These are phyloP conservation scores for Tephrocybe sp. DNA, from an alignment of 768 basidiomycete genomes.

Conservation along the genomic window DNA sequence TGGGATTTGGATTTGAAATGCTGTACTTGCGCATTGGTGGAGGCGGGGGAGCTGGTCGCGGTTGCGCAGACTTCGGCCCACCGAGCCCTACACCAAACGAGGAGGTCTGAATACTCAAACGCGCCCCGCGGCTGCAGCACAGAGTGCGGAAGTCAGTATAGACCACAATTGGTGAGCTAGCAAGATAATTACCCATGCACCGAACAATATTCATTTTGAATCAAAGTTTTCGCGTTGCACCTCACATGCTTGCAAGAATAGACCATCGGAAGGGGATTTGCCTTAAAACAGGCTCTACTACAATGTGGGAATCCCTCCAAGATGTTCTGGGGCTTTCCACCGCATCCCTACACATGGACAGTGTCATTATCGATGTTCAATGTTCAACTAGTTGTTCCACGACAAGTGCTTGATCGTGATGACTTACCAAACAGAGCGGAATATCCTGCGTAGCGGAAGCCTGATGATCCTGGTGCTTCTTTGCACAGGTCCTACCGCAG, in stretches of 20 bases:
- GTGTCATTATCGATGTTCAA: not conserved
- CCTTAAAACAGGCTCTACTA: conserved; percentile 13
- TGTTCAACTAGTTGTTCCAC: too few relatives aligned
- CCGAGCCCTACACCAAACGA: not conserved
- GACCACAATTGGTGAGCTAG: not conserved
- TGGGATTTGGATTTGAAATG: conserved; percentile 7
- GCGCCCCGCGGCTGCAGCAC: not conserved
- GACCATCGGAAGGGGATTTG: conserved; percentile 1
- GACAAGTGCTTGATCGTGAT: too few relatives aligned
- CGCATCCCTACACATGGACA: conserved; percentile 14
- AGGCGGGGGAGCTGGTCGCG: not conserved
- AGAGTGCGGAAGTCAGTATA: not conserved
- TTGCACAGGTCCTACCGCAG: conserved; percentile 17
- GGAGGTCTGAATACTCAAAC: conserved; percentile 3
- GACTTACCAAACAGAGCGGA: not conserved
- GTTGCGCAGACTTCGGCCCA: conserved; percentile 6
- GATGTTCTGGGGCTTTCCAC: conserved; percentile 8
- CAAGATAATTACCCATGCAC: conserved; percentile 2
- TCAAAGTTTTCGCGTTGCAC: conserved; percentile 3
- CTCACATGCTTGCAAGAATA: conserved; percentile 6
- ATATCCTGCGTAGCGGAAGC: not conserved
- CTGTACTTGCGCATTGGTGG: conserved; percentile 1
- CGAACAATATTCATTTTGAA: conserved; percentile 9
- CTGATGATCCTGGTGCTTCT: conserved; percentile 4
- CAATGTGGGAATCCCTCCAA: conserved; percentile 14